These are phyloP conservation scores for Aspergillus baeticus DNA, from an alignment of 495 filamentous ascomycete species.

Conservation along the genomic window DNA sequence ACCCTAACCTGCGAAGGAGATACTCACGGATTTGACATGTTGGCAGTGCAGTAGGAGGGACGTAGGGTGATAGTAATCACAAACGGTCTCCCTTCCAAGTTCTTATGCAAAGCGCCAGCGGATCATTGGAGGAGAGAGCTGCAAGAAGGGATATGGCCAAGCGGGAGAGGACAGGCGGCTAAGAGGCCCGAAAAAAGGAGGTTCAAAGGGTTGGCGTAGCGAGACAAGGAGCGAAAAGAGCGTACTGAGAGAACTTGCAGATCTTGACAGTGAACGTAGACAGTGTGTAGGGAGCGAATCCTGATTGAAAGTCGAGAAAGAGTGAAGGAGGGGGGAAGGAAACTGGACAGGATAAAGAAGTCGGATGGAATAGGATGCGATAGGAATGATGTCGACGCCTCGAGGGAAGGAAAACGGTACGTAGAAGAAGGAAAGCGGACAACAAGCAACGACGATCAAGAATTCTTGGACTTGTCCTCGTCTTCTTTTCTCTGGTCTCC, in stretches of 20 bases:
- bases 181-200: slow-evolving; percentile 13
- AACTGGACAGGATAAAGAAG: slow-evolving; percentile 9
- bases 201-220: background rate
- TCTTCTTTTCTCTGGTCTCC: background rate
- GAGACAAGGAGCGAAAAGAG: slow-evolving; percentile 6
- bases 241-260: slow-evolving; percentile 1
- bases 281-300: slow-evolving; percentile 15
- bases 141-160: slow-evolving; percentile 17
- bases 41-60: slow-evolving; percentile 7
- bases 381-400: slow-evolving; percentile 14
- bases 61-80: slow-evolving; percentile 2
- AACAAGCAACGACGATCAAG: slow-evolving; percentile 4
- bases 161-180: slow-evolving; percentile 13
- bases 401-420: slow-evolving; percentile 7
- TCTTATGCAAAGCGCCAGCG: slow-evolving; percentile 9
- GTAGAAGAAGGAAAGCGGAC: slow-evolving; percentile 7
- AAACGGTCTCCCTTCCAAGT: slow-evolving; percentile 5
- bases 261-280: slow-evolving; percentile 2
- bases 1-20: background rate
- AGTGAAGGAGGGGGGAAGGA: slow-evolving; percentile 4
- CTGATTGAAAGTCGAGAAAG: slow-evolving; percentile 19
- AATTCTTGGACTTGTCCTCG: background rate
- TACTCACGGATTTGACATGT: slow-evolving; percentile 26
- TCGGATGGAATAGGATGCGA: slow-evolving; percentile 13
- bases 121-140: slow-evolving; percentile 18